Conservation (phyloP, 1,139 yeast species). For the Pneumocystis wakefieldiae region DNA sequence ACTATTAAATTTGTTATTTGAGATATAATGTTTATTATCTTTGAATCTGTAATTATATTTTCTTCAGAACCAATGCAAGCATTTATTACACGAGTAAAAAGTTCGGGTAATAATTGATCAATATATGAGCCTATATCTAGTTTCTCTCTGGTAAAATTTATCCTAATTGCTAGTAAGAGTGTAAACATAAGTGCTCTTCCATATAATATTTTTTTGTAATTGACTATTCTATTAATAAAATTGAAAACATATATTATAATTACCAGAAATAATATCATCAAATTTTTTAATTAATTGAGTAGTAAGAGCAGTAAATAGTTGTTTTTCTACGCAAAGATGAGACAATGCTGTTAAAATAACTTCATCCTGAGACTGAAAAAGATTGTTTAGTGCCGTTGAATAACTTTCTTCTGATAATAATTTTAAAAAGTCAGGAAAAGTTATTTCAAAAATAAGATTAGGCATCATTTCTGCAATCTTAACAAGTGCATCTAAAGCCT, state of each 20-base stretch:
- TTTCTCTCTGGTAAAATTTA: slow-evolving; percentile 18
- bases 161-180: slow-evolving; percentile 12
- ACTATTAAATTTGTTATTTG: background rate
- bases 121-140: slow-evolving; percentile 26
- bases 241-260: slow-evolving; percentile 6
- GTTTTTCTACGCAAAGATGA: slow-evolving; percentile 21
- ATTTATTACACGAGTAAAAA: slow-evolving; percentile 15
- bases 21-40: slow-evolving; percentile 12
- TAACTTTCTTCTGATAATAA: slow-evolving; percentile 32
- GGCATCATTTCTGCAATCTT: slow-evolving; percentile 32
- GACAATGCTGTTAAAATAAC: slow-evolving; percentile 22
- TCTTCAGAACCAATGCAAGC: slow-evolving; percentile 8
- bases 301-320: slow-evolving; percentile 24
- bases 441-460: slow-evolving; percentile 38
- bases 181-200: slow-evolving; percentile 3
- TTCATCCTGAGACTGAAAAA: slow-evolving; percentile 15
- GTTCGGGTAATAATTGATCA: slow-evolving; percentile 17
- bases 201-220: background rate
- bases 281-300: slow-evolving; percentile 24
- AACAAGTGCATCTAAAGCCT: slow-evolving; percentile 40
- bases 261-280: slow-evolving; percentile 14
- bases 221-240: slow-evolving; percentile 10
- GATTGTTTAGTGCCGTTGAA: slow-evolving; percentile 15
- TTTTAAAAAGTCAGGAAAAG: slow-evolving; percentile 46
- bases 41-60: slow-evolving; percentile 7